phyloP scores from a whole-genome alignment of 169 alveolate species.

The Neospora caninum region DNA sequence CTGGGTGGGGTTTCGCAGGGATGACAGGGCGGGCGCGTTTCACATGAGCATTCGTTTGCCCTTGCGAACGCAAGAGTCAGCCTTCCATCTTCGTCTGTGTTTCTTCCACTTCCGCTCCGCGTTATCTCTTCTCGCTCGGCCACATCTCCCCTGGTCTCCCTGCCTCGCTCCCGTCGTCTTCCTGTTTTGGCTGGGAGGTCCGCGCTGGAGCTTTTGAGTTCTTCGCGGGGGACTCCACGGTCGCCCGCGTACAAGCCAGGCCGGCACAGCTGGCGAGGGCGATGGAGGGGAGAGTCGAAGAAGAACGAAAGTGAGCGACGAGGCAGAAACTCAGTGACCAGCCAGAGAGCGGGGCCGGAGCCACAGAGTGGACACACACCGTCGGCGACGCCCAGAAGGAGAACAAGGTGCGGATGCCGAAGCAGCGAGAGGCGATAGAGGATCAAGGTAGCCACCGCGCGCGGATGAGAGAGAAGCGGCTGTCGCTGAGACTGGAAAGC shows the following conservation, averaged over 20 bases:
- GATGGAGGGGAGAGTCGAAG: background rate
- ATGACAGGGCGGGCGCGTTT: no score
- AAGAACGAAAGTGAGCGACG: background rate
- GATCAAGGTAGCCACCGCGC: background rate
- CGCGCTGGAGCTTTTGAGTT: no score
- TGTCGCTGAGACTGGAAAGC: background rate
- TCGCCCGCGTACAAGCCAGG: background rate
- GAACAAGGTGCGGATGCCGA: slow-evolving; percentile 33
- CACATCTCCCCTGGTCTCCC: background rate
- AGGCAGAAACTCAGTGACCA: slow-evolving; percentile 21
- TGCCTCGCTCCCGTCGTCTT: background rate
- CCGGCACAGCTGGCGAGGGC: background rate
- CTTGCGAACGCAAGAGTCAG: no score
- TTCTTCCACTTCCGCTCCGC: no score
- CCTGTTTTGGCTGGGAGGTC: no score
- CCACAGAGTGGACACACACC: background rate
- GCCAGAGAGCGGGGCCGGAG: background rate
- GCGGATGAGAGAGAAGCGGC: background rate
- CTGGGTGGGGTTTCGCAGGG: no score
- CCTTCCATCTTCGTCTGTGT: no score
- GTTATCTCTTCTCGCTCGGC: background rate
- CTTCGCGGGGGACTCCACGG: background rate
- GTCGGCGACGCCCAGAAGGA: slow-evolving; percentile 14
- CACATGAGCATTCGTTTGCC: no score
- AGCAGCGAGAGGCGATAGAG: slow-evolving; percentile 26